Percentiles rank a stretch among this genome's conserved stretches.
Evolutionary conservation across 2,329 filamentous ascomycete species (phyloP).

Genomic region (Fusarium multiceps): DNA sequence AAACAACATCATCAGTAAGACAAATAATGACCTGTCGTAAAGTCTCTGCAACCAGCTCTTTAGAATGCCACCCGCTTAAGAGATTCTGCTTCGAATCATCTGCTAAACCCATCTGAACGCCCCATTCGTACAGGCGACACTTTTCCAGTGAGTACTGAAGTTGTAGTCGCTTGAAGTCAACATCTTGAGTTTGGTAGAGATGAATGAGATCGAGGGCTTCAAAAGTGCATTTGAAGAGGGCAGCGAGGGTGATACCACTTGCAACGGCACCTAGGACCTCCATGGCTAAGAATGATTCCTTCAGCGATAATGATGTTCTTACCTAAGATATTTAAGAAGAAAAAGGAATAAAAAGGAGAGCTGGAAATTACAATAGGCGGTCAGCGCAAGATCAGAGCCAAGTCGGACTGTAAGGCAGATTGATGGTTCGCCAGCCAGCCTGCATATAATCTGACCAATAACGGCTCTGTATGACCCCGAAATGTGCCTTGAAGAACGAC

Average conservation of each 20-base stretch:
- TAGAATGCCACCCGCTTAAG: background rate
- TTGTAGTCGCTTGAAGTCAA: accelerated
- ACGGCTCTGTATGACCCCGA: accelerated
- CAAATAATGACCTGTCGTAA: background rate
- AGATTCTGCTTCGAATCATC: background rate
- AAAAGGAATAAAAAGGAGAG: accelerated
- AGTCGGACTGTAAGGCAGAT: background rate
- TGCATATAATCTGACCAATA: background rate
- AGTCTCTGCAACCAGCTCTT: background rate
- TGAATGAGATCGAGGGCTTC: background rate
- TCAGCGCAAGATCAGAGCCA: background rate
- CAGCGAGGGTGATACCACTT: background rate
- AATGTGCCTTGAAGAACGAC: background rate
- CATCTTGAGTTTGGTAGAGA: background rate
- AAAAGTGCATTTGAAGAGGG: background rate
- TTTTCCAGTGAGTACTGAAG: background rate
- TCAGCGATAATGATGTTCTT: too few relatives aligned
- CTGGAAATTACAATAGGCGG: background rate
- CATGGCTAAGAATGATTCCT: too few relatives aligned
- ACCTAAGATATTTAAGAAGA: too few relatives aligned
- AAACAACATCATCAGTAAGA: too few relatives aligned
- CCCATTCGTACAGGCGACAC: background rate
- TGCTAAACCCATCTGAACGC: accelerated
- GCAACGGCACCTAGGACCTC: background rate
- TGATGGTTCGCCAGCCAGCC: background rate